Conservation (phyloP, 2,329 filamentous ascomycete species). For the Plenodomus lindquistii region DNA sequence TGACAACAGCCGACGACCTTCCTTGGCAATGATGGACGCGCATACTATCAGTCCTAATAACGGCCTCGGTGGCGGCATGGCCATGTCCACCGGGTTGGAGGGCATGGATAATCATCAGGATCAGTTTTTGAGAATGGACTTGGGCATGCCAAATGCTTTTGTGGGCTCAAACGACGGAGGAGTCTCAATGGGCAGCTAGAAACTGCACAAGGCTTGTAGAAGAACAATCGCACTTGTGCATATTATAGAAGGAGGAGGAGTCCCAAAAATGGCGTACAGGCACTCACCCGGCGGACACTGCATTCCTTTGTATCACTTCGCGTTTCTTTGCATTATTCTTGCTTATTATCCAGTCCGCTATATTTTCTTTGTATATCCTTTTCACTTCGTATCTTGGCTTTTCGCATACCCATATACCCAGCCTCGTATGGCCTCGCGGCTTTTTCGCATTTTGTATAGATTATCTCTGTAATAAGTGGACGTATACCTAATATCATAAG, state of each 20-base stretch:
- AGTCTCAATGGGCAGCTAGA: constrained; percentile 20
- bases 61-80: constrained; percentile 16
- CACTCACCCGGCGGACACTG: constrained; percentile 5
- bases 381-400: constrained; percentile 5
- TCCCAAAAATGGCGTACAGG: constrained; percentile 8
- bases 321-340: constrained; percentile 1
- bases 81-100: constrained; percentile 37
- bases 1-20: constrained; percentile 34
- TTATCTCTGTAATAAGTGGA: background rate
- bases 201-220: background rate
- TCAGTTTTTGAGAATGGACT: constrained; percentile 38
- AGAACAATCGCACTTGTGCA: constrained; percentile 1
- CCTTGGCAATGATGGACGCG: constrained; percentile 36
- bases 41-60: constrained; percentile 24
- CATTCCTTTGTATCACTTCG: constrained; percentile 3
- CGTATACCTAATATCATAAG: background rate
- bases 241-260: constrained; percentile 3
- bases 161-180: constrained; percentile 30
- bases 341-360: constrained; percentile 4
- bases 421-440: constrained; percentile 3
- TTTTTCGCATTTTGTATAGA: background rate
- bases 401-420: constrained; percentile 23
- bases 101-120: constrained; percentile 38
- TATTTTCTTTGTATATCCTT: background rate
- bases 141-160: constrained; percentile 33